These are phyloP conservation scores for Erodium maritimum DNA, from an alignment of 345 rosid species.

Conservation along the genomic window DNA sequence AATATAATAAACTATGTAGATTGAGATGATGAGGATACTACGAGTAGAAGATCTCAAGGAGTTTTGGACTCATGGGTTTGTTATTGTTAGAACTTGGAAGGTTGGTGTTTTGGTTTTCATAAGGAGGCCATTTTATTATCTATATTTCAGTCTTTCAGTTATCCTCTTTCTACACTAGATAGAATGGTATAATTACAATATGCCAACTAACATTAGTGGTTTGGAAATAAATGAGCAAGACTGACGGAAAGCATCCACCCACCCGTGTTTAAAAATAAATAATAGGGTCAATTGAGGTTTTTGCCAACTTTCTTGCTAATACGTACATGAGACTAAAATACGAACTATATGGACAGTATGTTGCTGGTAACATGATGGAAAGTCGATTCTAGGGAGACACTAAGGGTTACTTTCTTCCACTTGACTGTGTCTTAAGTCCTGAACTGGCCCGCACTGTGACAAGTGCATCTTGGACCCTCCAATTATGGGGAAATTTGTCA, in stretches of 20 bases:
- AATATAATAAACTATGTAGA: too few species aligned
- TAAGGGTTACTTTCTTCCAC: slow-evolving; percentile 14
- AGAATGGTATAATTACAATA: too few species aligned
- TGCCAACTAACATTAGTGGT: neutral
- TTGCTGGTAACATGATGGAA: slow-evolving; percentile 15
- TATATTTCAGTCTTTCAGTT: neutral
- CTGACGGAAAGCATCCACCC: slow-evolving; percentile 10
- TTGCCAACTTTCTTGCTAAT: slow-evolving; percentile 11
- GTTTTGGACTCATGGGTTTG: too few species aligned
- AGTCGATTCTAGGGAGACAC: slow-evolving; percentile 14
- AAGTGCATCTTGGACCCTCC: slow-evolving; percentile 9
- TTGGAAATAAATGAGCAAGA: neutral
- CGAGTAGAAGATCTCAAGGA: too few species aligned
- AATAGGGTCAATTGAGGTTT: slow-evolving; percentile 16
- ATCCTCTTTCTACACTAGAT: too few species aligned
- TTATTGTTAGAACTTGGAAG: neutral
- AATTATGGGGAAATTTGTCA: slow-evolving; percentile 10
- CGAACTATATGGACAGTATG: slow-evolving; percentile 10
- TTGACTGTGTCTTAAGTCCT: slow-evolving; percentile 14
- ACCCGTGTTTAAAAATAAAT: neutral
- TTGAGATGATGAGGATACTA: too few species aligned
- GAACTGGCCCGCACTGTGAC: slow-evolving; percentile 7
- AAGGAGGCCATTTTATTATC: neutral
- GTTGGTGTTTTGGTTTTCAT: neutral
- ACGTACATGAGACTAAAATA: slow-evolving; percentile 21